A percentile compares a stretch with the other conserved stretches of the same genome.
Conservation (phyloP, 2,329 filamentous ascomycete genomes). For the Pseudopyricularia javanii region DNA sequence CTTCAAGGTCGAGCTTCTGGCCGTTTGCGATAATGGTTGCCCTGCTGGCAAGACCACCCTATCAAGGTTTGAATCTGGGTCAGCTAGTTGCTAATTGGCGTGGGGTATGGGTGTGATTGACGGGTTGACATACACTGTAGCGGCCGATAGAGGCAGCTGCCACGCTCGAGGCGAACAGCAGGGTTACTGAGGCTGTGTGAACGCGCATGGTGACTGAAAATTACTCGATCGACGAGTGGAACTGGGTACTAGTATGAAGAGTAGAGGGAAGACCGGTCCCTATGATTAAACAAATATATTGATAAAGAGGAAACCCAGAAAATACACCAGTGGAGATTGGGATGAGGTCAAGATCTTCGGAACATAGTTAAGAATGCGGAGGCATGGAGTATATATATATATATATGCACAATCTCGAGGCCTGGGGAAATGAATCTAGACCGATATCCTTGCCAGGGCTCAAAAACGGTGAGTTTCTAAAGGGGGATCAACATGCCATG, state of each 20-base stretch:
- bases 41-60: conserved; percentile 2
- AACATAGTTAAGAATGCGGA: neutral
- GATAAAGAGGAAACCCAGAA: neutral
- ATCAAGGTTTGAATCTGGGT: neutral
- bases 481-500: too few species aligned
- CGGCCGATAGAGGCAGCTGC: neutral
- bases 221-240: neutral
- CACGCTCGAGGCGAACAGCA: neutral
- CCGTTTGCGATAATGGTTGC: conserved; percentile 1
- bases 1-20: neutral
- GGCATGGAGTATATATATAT: neutral
- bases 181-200: neutral
- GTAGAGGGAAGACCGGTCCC: neutral
- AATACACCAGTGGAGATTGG: neutral
- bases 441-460: too few species aligned
- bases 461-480: too few species aligned
- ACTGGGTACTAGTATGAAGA: neutral
- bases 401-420: neutral
- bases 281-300: neutral
- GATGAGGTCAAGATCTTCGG: neutral
- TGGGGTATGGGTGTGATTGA: neutral
- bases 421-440: too few species aligned
- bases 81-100: neutral
- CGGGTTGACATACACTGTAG: neutral
- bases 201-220: neutral